phyloP scores from a whole-genome alignment of 2,329 filamentous ascomycete species.

The Epichloe sylvatica region DNA sequence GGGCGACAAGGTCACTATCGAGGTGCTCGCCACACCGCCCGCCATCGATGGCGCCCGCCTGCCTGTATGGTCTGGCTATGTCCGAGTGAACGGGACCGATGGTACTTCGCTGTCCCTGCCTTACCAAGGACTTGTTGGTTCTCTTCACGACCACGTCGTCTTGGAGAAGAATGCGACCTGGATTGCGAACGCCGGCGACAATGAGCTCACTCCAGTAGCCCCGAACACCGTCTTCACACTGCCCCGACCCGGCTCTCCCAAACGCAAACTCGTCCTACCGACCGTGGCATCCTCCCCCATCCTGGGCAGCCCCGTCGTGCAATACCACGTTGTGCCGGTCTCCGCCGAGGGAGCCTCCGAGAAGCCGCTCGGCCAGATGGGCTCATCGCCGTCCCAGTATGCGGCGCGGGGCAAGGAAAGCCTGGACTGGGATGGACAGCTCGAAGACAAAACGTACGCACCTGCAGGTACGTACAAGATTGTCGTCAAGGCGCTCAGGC shows the following conservation, averaged over 20 bases:
- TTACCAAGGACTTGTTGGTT: slow-evolving; percentile 23
- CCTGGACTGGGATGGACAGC: slow-evolving; percentile 24
- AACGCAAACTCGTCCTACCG: too few species aligned
- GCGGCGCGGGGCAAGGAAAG: neutral
- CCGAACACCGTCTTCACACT: neutral
- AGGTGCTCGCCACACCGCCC: slow-evolving; percentile 21
- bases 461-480: slow-evolving; percentile 30
- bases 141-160: slow-evolving; percentile 6
- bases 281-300: too few species aligned
- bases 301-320: too few species aligned
- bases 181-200: neutral
- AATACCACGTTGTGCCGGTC: too few species aligned
- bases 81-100: slow-evolving; percentile 24
- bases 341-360: too few species aligned
- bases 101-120: slow-evolving; percentile 21
- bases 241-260: neutral
- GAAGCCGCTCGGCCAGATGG: neutral
- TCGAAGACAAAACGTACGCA: slow-evolving; percentile 26
- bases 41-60: slow-evolving; percentile 18
- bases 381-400: neutral
- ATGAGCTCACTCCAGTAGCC: neutral
- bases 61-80: slow-evolving; percentile 30
- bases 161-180: neutral
- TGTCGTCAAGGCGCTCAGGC: slow-evolving; percentile 26
- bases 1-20: neutral